phyloP scores from a whole-genome alignment of 306 rosid genomes.

The Acacia crassicarpa region DNA sequence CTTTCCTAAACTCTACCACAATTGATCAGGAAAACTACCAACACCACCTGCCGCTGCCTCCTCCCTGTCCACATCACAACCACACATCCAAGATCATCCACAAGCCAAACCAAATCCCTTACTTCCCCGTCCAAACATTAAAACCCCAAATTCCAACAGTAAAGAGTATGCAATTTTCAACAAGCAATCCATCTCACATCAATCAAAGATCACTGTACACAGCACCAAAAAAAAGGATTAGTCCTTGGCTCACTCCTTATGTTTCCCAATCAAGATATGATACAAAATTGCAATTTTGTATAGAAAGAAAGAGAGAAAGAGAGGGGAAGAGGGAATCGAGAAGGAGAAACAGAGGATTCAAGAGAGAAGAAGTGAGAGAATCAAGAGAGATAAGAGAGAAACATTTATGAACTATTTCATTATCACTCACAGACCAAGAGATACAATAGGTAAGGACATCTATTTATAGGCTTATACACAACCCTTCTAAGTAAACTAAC shows the following conservation, averaged over 20 bases:
- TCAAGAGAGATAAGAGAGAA: too few relatives aligned
- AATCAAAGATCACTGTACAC: slow-evolving; percentile 51
- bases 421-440: too few relatives aligned
- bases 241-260: slow-evolving; percentile 51
- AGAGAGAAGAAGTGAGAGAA: too few relatives aligned
- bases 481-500: too few relatives aligned
- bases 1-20: slow-evolving; percentile 63
- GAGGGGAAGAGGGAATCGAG: too few relatives aligned
- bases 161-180: slow-evolving; percentile 57
- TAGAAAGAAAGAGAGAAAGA: too few relatives aligned
- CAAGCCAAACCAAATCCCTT: slow-evolving; percentile 70
- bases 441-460: too few relatives aligned
- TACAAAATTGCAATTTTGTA: too few relatives aligned
- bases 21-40: slow-evolving; percentile 67
- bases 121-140: slow-evolving; percentile 72
- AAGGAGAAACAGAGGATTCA: too few relatives aligned
- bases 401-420: too few relatives aligned
- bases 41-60: slow-evolving; percentile 68
- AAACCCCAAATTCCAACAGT: slow-evolving; percentile 66
- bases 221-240: slow-evolving; percentile 41
- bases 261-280: slow-evolving; percentile 26
- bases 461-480: too few relatives aligned
- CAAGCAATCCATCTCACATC: slow-evolving; percentile 62
- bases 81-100: slow-evolving; percentile 89
- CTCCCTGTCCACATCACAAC: slow-evolving; percentile 99